Base-by-base conservation (phyloP, 148 eudicot species). In the Rhododendron simsii region DNA sequence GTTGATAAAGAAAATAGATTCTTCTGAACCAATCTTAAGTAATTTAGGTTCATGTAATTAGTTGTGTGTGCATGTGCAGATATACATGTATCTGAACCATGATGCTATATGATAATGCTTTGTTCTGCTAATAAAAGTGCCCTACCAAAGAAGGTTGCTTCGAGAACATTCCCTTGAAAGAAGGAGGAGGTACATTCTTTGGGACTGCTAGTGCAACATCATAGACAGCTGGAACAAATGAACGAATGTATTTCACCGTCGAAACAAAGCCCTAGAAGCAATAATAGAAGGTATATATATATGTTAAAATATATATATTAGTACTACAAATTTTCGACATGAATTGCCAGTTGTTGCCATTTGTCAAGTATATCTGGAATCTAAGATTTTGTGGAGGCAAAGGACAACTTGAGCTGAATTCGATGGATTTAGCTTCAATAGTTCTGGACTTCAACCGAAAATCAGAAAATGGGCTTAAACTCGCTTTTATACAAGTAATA, bases 121-220 rank as follows among this genome's bases (percentile, higher is more conserved):
- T 4, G 23, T 5, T 51, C 30, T 23, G 57, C 75, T 69, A 57
- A 44, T 51, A 26, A 53, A 37, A 53, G 69, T 81, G 14, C 14
- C 92, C 91, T 90, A 94, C 96, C 92, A 91, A 92, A 71, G 94
- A 91, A 88, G 96, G 80, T 86, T 85, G 89, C 35, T 92, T 90
- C 88, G 89, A 85, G 53, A 69, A 26, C 14, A 92, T 79, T 57
- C 93, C 86, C 44, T 92, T 83, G 86, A 91, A 81, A 82, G 95
- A 89, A 76, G 96, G 95, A 63, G 90, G 89, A 88, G 95, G 78
- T 26, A 87, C 84, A 69, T 86, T 88, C 88, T 85, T 92, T 74
- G 94, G 90, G 84, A 94, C 80, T 61, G 93, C 87, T 71, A 94
- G 78, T 37, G 96, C 93, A 30, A 90, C 73, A 89, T 91, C 91